A percentile compares a stretch with the other conserved stretches of the same genome.
Evolutionary conservation across 129 eudicot species (phyloP).

Genomic region (Ambrosia trifida): DNA sequence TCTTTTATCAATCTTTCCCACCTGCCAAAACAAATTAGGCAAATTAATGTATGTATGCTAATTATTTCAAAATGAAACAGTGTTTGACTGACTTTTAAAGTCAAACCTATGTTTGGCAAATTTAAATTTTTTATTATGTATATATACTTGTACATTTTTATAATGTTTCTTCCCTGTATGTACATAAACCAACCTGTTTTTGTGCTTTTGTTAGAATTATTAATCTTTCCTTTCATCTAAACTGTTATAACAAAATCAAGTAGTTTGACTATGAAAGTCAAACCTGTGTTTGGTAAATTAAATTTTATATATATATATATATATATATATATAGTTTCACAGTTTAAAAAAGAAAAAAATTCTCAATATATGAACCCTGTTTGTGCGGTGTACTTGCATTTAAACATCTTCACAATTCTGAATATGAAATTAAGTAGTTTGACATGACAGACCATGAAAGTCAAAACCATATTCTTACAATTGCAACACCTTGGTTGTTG

Average conservation of each 20-base stretch:
- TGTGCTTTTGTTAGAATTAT: no score
- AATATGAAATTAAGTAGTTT: neutral
- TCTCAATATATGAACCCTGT: neutral
- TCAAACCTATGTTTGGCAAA: neutral
- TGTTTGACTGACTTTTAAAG: constrained; percentile 7
- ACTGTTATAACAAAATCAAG: neutral
- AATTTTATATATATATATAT: neutral
- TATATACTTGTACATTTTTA: neutral
- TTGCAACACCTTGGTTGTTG: constrained; percentile 58
- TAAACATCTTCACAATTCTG: no score
- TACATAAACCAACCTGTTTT: neutral
- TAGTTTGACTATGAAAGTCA: neutral
- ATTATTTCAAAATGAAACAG: no score
- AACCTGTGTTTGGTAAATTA: constrained; percentile 1
- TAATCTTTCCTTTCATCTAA: no score
- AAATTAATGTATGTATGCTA: neutral
- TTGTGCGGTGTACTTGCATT: neutral
- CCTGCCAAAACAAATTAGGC: constrained; percentile 35
- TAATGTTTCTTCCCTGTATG: neutral
- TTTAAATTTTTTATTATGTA: neutral
- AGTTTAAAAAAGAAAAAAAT: no score
- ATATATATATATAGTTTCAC: neutral
- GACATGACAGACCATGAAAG: neutral
- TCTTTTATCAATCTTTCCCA: constrained; percentile 49
- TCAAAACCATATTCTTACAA: constrained; percentile 52